Evolutionary conservation across 306 rosid species (phyloP).

Genomic region (Vachellia pachyceras): DNA sequence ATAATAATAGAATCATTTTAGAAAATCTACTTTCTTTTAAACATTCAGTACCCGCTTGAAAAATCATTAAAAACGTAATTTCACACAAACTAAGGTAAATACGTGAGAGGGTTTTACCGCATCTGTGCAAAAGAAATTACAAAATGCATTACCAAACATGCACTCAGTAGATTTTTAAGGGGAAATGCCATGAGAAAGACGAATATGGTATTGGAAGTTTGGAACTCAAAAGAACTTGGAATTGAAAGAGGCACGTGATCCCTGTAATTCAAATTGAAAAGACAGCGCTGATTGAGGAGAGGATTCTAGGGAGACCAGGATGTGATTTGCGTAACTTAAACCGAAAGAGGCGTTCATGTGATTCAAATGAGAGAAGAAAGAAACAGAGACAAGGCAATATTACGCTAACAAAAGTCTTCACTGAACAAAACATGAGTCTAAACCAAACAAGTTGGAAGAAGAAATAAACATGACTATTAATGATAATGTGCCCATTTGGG

Average conservation of each 20-base stretch:
- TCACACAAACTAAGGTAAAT: no score
- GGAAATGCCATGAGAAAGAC: neutral
- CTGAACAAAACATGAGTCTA: neutral
- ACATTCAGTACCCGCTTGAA: no score
- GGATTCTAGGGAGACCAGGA: neutral
- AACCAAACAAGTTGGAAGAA: neutral
- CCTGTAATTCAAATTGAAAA: neutral
- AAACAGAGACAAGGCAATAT: neutral
- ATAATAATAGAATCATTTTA: no score
- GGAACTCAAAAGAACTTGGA: neutral
- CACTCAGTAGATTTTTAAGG: neutral
- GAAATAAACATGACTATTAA: no score
- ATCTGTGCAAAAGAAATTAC: no score
- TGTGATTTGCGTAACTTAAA: neutral
- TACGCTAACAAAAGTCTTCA: neutral
- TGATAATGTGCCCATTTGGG: no score
- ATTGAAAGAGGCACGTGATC: neutral
- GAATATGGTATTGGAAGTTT: neutral
- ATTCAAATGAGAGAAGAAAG: neutral
- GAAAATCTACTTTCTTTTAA: no score
- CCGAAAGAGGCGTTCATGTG: neutral
- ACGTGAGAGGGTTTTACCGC: no score
- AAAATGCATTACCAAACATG: no score
- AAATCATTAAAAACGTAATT: no score
- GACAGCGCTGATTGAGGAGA: neutral